phyloP scores from a whole-genome alignment of 306 rosid species.

The cucumber (Cucumis sativus) region DNA sequence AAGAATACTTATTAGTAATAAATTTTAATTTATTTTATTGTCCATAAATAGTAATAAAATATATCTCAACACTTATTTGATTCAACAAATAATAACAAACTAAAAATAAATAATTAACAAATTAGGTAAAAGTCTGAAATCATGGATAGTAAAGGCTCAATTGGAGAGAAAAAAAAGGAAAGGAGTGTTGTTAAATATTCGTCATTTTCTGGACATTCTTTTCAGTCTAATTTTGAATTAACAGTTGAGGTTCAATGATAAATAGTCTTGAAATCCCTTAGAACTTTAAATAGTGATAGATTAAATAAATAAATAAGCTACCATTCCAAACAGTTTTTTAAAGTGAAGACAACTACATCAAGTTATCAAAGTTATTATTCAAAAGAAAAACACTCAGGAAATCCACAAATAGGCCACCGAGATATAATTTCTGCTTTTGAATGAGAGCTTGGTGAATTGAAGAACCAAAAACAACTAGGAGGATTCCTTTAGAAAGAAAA shows the following conservation, averaged over 20 bases:
- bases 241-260: background rate
- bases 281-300: background rate
- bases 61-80: background rate
- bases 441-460: background rate
- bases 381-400: background rate
- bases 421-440: background rate
- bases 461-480: background rate
- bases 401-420: background rate
- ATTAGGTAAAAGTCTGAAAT: background rate
- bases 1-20: background rate
- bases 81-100: background rate
- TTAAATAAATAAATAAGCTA: background rate
- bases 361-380: background rate
- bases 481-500: background rate
- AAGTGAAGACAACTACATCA: background rate
- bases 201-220: background rate
- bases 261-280: background rate
- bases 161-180: background rate
- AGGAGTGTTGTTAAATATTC: background rate
- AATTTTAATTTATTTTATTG: background rate
- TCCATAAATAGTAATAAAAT: background rate
- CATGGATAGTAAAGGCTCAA: background rate
- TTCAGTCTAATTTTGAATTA: background rate
- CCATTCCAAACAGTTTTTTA: background rate
- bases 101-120: background rate